Conservation (phyloP, 1,139 yeast species). For the Geotrichum klebahnii region DNA sequence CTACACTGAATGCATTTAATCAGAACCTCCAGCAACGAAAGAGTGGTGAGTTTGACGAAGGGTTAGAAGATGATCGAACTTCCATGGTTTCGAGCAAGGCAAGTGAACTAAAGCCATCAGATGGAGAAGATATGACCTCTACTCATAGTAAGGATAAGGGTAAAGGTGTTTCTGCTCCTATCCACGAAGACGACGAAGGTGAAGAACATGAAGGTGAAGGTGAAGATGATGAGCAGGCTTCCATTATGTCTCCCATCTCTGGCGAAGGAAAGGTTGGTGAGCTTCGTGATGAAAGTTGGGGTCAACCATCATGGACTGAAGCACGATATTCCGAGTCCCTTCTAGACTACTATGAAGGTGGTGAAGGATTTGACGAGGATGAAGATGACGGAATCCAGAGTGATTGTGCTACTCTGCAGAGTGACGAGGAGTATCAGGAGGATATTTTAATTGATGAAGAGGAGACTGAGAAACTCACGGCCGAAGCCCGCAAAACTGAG, state of each 20-base stretch:
- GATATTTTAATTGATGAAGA: constrained; percentile 17
- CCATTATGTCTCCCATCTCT: constrained; percentile 2
- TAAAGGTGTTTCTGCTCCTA: constrained; percentile 25
- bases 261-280: constrained; percentile 15
- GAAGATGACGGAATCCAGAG: constrained; percentile 17
- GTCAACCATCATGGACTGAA: constrained; percentile 1
- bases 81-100: too few relatives aligned
- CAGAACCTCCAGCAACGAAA: too few relatives aligned
- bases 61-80: background rate
- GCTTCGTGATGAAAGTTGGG: constrained; percentile 16
- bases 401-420: constrained; percentile 20
- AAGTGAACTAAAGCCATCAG: too few relatives aligned
- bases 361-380: constrained; percentile 5
- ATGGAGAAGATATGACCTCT: too few relatives aligned
- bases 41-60: constrained; percentile 4
- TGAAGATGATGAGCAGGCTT: background rate
- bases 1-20: constrained; percentile 14
- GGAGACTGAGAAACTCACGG: constrained; percentile 6
- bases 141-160: background rate
- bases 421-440: constrained; percentile 23
- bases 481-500: constrained; percentile 12
- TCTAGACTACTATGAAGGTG: background rate
- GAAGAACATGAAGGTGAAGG: constrained; percentile 13
- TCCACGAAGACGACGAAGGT: constrained; percentile 25
- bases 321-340: constrained; percentile 8